These are phyloP conservation scores for Crithidia acanthocephali DNA, from an alignment of 208 protist genomes.

Conservation along the genomic window DNA sequence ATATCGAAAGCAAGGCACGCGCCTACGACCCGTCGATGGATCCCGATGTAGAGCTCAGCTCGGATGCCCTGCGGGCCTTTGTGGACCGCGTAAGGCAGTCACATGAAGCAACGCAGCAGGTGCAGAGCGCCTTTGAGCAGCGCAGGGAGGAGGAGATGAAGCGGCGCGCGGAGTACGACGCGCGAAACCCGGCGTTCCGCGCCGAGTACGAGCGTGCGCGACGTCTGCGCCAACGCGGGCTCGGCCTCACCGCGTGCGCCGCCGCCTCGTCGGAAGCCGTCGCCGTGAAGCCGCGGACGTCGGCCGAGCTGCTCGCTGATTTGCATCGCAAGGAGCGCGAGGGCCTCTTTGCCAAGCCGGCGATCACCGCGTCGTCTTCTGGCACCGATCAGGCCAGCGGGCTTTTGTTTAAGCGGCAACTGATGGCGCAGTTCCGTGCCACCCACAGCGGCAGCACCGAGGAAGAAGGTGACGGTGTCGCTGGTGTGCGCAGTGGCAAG, in stretches of 20 bases:
- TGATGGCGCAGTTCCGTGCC: conserved; percentile 56
- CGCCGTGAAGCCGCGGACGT: conserved; percentile 44
- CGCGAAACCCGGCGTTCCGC: conserved; percentile 73
- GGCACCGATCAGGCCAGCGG: not conserved
- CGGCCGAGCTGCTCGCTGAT: conserved; percentile 53
- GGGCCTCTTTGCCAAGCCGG: conserved; percentile 35
- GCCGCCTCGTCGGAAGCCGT: not conserved
- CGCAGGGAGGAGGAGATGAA: conserved; percentile 84
- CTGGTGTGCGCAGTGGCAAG: not conserved
- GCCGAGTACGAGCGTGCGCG: conserved; percentile 71
- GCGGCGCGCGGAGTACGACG: conserved; percentile 83
- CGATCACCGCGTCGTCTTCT: not conserved
- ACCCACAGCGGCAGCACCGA: conserved; percentile 32
- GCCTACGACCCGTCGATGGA: conserved; percentile 87
- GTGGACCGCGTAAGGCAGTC: conserved; percentile 67
- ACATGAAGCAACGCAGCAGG: conserved; percentile 47
- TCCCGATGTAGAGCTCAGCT: conserved; percentile 74
- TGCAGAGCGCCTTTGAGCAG: conserved; percentile 63
- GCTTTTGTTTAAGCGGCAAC: conserved; percentile 35
- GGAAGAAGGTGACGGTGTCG: conserved; percentile 1
- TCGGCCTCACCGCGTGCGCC: conserved; percentile 20
- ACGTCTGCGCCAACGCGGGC: conserved; percentile 30
- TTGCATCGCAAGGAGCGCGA: conserved; percentile 53
- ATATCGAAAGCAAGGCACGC: conserved; percentile 65
- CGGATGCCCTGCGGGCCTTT: conserved; percentile 79